Evolutionary conservation across 2,329 filamentous ascomycete species (phyloP), one percentile per base, ranked within the genome.

Genomic region (Monosporascus sp.): DNA sequence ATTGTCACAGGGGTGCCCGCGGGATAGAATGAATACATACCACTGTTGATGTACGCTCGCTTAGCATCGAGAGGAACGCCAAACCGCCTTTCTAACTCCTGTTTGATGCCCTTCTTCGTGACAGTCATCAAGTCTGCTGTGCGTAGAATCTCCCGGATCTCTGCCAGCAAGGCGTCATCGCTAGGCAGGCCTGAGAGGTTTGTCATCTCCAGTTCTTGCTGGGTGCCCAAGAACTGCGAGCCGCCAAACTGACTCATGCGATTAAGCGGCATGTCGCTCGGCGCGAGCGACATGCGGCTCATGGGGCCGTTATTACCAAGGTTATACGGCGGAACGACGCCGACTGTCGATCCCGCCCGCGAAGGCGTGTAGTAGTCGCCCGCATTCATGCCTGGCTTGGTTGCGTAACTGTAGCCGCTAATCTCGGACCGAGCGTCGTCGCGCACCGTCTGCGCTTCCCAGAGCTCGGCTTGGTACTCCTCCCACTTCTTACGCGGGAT

Each of bases 401-500:
- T 99, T 51, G 85, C 93, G 68, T 97, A 99, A 51, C 89, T 95
- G 75, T 90, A 89, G 53, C 93, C 93, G n/a, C 91, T 97, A 50
- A 93, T 75, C 70, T 97, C 93, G 9, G 91, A 96, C 55, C 82
- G 86, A 24, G 85, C 76, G 67, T 99, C 94, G 59, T 85, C 83
- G 64, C 88, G 86, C n/a, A 89, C 78, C 6, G 83, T 95, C 73
- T 96, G 90, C 1, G 89, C 88, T 67, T 99, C 94, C 94, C 93
- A 99, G 45, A 99, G 84, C 78, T 97, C 94, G 57, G 88, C 88
- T 72, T 99, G 94, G 71, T 97, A 99, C 65, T 99, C 94, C 71
- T 99, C 94, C 94, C 94, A 99, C 79, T 89, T 94, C 85, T 97
- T 99, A 74, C 90, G 89, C 20, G 94, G 94, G 61, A 99, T 97